Evolutionary conservation across 2,329 filamentous ascomycete genomes (phyloP).

Genomic region (Colletotrichum salicis): DNA sequence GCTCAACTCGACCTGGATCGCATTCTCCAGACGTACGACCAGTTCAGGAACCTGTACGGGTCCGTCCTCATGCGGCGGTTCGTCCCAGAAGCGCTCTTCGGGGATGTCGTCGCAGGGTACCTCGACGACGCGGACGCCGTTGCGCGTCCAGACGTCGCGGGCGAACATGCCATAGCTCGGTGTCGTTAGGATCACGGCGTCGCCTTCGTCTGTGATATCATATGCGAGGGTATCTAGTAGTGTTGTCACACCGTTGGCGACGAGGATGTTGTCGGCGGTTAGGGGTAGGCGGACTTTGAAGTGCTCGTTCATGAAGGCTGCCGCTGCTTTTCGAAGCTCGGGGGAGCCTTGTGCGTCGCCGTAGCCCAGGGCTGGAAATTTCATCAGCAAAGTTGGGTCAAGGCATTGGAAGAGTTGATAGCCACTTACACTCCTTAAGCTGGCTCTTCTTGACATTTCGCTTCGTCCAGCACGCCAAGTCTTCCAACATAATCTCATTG

Average conservation of each 20-base stretch:
- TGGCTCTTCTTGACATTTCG: conserved; percentile 17
- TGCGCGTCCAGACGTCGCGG: conserved; percentile 5
- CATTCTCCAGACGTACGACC: not conserved
- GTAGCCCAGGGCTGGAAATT: not conserved
- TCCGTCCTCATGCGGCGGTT: not conserved
- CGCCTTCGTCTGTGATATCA: conserved; percentile 9
- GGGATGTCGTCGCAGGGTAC: conserved; percentile 28
- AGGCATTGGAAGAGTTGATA: too few species aligned
- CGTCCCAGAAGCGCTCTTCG: conserved; percentile 16
- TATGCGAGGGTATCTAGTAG: conserved; percentile 4
- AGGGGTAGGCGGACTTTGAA: conserved; percentile 17
- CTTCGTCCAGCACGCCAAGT: conserved; percentile 9
- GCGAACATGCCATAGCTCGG: conserved; percentile 7
- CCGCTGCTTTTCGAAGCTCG: not conserved
- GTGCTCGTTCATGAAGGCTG: conserved; percentile 22
- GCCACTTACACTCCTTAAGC: conserved; percentile 2
- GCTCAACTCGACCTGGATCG: conserved; percentile 4
- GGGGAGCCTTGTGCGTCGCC: not conserved
- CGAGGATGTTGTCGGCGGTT: conserved; percentile 10
- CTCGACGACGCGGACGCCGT: conserved; percentile 7
- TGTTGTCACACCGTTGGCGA: not conserved
- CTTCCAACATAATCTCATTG: conserved; percentile 26
- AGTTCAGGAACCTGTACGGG: not conserved
- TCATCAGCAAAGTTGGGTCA: too few species aligned
- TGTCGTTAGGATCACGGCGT: conserved; percentile 13